These are phyloP conservation scores for Discostella stelligera DNA, from an alignment of 352 stramenopile genomes.

Conservation along the genomic window DNA sequence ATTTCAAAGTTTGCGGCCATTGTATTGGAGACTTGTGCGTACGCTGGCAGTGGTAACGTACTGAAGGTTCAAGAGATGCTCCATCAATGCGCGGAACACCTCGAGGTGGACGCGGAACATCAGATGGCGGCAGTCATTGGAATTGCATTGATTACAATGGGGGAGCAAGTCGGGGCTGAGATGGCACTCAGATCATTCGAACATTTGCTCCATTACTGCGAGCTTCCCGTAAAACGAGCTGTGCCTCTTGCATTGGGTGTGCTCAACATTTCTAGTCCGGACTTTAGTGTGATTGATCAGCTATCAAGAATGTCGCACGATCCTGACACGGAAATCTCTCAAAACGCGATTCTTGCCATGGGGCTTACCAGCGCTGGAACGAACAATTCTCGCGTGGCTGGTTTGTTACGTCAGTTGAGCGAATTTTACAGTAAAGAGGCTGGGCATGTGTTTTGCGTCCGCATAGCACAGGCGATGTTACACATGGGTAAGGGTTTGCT, in stretches of 20 bases:
- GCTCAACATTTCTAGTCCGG: slow-evolving; percentile 95
- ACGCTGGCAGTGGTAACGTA: slow-evolving; percentile 98
- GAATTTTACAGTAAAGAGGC: slow-evolving; percentile 98
- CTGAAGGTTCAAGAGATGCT: slow-evolving; percentile 98
- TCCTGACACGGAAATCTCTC: slow-evolving; percentile 92
- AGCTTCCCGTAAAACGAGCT: slow-evolving; percentile 94
- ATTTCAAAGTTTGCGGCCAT: slow-evolving; percentile 96
- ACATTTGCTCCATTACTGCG: slow-evolving; percentile 99
- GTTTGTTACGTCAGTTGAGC: slow-evolving; percentile 92
- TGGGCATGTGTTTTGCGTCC: slow-evolving; percentile 96
- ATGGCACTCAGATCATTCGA: slow-evolving; percentile 99
- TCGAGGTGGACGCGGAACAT: slow-evolving; percentile 88
- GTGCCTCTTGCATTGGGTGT: slow-evolving; percentile 96
- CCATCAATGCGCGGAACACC: slow-evolving; percentile 95
- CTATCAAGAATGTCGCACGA: slow-evolving; percentile 98
- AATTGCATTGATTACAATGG: slow-evolving; percentile 97
- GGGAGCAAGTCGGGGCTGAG: slow-evolving; percentile 92
- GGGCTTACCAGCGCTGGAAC: slow-evolving; percentile 95
- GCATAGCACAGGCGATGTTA: slow-evolving; percentile 97
- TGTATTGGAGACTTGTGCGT: slow-evolving; percentile 97
- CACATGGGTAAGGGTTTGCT: slow-evolving; percentile 99
- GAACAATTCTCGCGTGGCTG: slow-evolving; percentile 99
- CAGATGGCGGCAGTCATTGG: slow-evolving; percentile 93
- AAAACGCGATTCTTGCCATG: slow-evolving; percentile 96
- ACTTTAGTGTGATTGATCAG: slow-evolving; percentile 96